phyloP scores from a whole-genome alignment of 1,284 basidiomycete species.

The Athelia sp. region DNA sequence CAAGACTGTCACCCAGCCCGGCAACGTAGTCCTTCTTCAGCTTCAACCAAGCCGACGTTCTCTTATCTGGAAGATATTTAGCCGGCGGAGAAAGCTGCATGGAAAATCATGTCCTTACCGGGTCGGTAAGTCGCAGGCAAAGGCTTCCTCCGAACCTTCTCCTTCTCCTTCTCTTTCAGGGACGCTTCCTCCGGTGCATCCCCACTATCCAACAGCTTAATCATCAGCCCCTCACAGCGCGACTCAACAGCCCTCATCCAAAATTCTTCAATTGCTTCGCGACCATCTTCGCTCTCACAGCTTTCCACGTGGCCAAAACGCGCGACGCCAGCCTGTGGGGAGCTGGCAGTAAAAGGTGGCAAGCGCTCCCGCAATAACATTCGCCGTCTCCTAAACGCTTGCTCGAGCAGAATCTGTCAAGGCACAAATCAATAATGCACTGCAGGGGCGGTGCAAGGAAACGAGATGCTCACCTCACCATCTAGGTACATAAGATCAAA shows the following conservation, averaged over 20 bases:
- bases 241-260: constrained; percentile 78
- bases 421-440: constrained; percentile 5
- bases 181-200: constrained; percentile 32
- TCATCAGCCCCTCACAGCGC: constrained; percentile 90
- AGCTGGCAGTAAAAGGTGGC: constrained; percentile 39
- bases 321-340: constrained; percentile 46
- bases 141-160: constrained; percentile 55
- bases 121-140: constrained; percentile 90
- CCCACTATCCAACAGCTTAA: constrained; percentile 72
- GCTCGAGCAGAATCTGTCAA: constrained; percentile 61
- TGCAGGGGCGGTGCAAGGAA: constrained; percentile 1
- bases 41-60: constrained; percentile 78
- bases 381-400: constrained; percentile 73
- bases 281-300: constrained; percentile 66
- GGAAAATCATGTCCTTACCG: constrained; percentile 31
- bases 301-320: constrained; percentile 76
- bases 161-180: constrained; percentile 21
- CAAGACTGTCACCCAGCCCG: constrained; percentile 59
- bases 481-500: constrained; percentile 93
- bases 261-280: constrained; percentile 69
- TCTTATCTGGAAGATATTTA: constrained; percentile 44
- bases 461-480: constrained; percentile 48
- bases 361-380: constrained; percentile 58
- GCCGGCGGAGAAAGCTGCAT: neutral
- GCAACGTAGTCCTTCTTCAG: constrained; percentile 79